These are phyloP conservation scores for Nicotiana benthamiana DNA, from an alignment of 257 asterid genomes.

Conservation along the genomic window DNA sequence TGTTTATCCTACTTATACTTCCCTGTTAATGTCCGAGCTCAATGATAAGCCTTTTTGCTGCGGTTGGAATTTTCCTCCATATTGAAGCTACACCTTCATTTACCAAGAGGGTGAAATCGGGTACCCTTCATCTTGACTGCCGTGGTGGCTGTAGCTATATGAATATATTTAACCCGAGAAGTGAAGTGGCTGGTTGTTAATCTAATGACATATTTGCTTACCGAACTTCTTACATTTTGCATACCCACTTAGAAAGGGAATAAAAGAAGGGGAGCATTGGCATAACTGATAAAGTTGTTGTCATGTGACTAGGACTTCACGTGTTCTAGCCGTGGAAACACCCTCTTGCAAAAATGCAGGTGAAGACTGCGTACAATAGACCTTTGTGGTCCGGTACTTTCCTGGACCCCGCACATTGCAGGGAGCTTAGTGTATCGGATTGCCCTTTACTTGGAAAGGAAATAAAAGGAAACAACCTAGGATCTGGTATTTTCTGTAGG, in stretches of 20 bases:
- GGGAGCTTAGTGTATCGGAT: too few relatives aligned
- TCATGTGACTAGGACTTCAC: too few relatives aligned
- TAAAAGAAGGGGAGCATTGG: not conserved
- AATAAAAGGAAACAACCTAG: not conserved
- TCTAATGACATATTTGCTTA: conserved; percentile 38
- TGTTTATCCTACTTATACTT: not conserved
- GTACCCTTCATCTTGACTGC: conserved; percentile 34
- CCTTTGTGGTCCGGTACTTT: too few relatives aligned
- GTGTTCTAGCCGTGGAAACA: too few relatives aligned
- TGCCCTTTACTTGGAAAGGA: not conserved
- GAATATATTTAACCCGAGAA: not conserved
- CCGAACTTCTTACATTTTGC: conserved; percentile 37
- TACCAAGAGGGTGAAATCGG: conserved; percentile 26
- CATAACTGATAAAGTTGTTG: too few relatives aligned
- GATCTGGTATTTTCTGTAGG: not conserved
- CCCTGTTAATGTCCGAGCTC: not conserved
- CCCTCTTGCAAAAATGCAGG: too few relatives aligned
- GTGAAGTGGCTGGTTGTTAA: conserved; percentile 47
- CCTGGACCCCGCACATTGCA: too few relatives aligned
- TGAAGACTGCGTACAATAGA: too few relatives aligned
- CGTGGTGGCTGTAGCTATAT: conserved; percentile 39
- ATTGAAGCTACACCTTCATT: conserved; percentile 4
- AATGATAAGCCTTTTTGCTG: not conserved
- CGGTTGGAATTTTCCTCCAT: not conserved
- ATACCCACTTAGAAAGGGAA: not conserved